Evolutionary conservation across 257 asterid genomes (phyloP), one percentile per base, ranked within the genome.

Genomic region (Nicotiana undulata): DNA sequence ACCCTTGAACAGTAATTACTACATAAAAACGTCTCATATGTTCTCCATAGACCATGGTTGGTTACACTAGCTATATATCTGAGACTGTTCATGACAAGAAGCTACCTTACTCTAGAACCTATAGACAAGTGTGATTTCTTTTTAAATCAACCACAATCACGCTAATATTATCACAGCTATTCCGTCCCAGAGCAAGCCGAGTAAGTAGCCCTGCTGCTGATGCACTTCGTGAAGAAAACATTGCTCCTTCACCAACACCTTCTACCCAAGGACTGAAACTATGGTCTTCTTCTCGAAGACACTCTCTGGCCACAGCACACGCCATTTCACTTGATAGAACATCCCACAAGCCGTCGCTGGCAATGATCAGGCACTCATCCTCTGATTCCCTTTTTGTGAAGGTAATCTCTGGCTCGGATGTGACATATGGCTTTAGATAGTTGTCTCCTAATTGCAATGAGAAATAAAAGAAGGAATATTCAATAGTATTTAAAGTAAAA

Each of bases 261-360:
- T 63, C 46, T 63, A 37, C 49, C 1, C 13, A 2, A 20, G 59
- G 22, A 32, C 22, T 22, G 37, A 55, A 70, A 46, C 76, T 72
- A 46, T 37, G 56, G n/a, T 22, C 74, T 8, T 52, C 63, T 67
- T 64, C 46, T 13, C 58, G 63, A 28, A 83, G 80, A 75, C 83
- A 83, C 40, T 52, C 67, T 26, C 76, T 72, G 9, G 83, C 82
- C 24, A 83, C 75, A 4, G 34, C 67, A 59, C 82, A 83, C 1
- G 75, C 82, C 75, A 60, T 31, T 8, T 70, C 80, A 12, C 56
- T 83, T 32, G 82, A 18, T 58, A 83, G 20, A 59, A 83, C 85
- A 83, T 83, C 85, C 85, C 85, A 83, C 64, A 83, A 58, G 5
- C 85, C 85, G 46, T 83, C 85, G 10, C 85, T 83, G 8, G 80